Evolutionary conservation across 441 rosid species (phyloP), one percentile per base, ranked within the genome.

Genomic region (Populus hybrid): DNA sequence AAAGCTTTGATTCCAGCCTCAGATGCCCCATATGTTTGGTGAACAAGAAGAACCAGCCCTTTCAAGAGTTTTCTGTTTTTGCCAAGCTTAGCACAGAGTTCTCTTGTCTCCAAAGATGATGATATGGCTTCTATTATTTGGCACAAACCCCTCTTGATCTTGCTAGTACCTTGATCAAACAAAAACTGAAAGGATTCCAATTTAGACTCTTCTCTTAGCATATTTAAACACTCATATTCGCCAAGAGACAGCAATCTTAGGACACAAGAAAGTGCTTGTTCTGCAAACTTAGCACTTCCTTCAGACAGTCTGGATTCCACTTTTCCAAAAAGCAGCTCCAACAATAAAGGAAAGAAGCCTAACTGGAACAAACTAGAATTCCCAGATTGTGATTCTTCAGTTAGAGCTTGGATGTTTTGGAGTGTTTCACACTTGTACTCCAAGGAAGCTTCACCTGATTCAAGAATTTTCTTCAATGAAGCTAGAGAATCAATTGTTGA

Each of bases 301-400:
- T 59, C 66, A 30, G 85, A 82, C 26, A 67, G 30, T 70, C 67
- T 35, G 4, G 66, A 11, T 63, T 82, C 90, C 0, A 23, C 73
- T 75, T 73, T 75, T 50, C 76, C 81, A 20, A 87, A 88, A 74
- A 86, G 53, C 20, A 83, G 79, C 8, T 82, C 80, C 81, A 90
- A 16, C 42, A 89, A 35, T 28, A 81, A 74, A 14, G 92, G 88
- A 73, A 88, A 71, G 84, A 90, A 80, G 50, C 89, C 92, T n/a
- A 83, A 68, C 34, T 82, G 86, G 66, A 84, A 46, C 76, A 89
- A 77, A 71, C 75, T 73, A 24, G 81, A 74, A 18, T 8, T 72
- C 38, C 28, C 75, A 26, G 83, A 69, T 1, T 84, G 72, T 30
- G 86, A 83, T 38, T 83, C 89, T 6, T 77, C 73, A 1, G 71